These are phyloP conservation scores for Aspergillus fumigatiaffinis DNA, from an alignment of 2,329 filamentous ascomycete species.

Conservation along the genomic window DNA sequence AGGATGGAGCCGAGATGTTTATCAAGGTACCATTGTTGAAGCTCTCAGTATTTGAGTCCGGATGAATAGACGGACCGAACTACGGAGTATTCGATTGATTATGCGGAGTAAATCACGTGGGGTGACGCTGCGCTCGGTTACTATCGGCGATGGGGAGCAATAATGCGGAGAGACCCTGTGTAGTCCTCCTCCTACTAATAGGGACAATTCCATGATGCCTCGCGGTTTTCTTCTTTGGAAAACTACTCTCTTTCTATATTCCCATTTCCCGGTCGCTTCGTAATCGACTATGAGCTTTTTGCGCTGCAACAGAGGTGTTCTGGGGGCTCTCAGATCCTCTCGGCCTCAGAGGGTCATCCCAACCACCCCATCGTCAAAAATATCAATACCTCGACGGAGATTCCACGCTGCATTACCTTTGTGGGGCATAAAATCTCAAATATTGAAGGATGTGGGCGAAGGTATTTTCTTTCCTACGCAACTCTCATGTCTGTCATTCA, in stretches of 20 bases:
- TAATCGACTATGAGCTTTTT: slow-evolving; percentile 26
- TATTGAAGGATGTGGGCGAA: slow-evolving; percentile 43
- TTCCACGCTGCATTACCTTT: slow-evolving; percentile 35
- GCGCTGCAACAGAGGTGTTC: slow-evolving; percentile 27
- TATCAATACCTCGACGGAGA: slow-evolving; percentile 23
- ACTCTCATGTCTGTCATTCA: neutral
- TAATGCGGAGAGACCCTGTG: slow-evolving; percentile 11
- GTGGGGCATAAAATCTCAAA: slow-evolving; percentile 36
- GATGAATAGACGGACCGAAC: slow-evolving; percentile 5
- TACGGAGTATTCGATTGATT: neutral
- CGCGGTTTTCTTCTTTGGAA: slow-evolving; percentile 1
- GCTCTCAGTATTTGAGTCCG: neutral
- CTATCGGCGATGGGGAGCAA: slow-evolving; percentile 16
- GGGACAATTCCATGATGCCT: slow-evolving; percentile 5
- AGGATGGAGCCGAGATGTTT: neutral
- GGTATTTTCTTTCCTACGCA: slow-evolving; percentile 22
- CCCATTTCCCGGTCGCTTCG: neutral
- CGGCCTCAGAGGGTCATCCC: slow-evolving; percentile 23
- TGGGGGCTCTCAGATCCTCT: slow-evolving; percentile 22
- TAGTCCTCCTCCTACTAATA: neutral
- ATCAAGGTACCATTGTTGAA: neutral
- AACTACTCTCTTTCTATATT: neutral
- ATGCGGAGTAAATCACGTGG: slow-evolving; percentile 25
- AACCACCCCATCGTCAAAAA: slow-evolving; percentile 21
- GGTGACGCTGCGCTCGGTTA: slow-evolving; percentile 20